Base-by-base conservation (phyloP, 2,329 filamentous ascomycete species). In the Septoria linicola region DNA sequence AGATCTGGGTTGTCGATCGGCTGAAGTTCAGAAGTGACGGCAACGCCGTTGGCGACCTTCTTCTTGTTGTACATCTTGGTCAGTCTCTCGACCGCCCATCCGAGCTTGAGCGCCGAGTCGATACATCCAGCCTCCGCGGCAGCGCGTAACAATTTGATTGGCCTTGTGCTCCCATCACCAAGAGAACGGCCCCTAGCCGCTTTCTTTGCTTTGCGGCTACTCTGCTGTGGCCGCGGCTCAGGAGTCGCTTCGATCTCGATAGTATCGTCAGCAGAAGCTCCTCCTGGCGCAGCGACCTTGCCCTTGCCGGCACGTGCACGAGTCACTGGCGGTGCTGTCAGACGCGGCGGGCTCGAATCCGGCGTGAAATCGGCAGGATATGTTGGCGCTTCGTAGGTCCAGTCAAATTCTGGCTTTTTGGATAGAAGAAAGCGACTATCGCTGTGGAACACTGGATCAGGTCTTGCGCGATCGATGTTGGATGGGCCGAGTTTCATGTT, bases 101-200 rank as follows among this genome's bases (percentile, higher is more conserved):
- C 55, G 8, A 58, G 55, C 49, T 53, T 54, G 3, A 58, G 39
- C 3, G 55, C 55, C 4, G 53, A 49, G 6, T 58, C 51, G 23
- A 58, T 37, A 21, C 51, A 41, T 35, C 52, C 55, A 37, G 30
- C 27, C 19, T 45, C 42, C 3, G 55, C 55, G 21, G 27, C 16
- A 21, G 31, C 36, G 16, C 55, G 52, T 20, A 51, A n/a, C n/a
- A 44, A 37, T 23, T 53, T 52, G 35, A 58, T 51, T 14, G 42
- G 49, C 35, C 45, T 49, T 6, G 41, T 53, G 35, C 49, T 53
- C 23, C 45, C 41, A 1, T 50, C 45, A 41, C 55, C 55, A 8
- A 39, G 43, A 7, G 49, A 53, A 31, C 55, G 55, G 27, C 55
- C 55, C 41, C 41, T 43, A 43, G 27, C 41, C 11, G 27, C 41